Evolutionary conservation across 495 filamentous ascomycete genomes (phyloP).

Genomic region (Aspergillus coremiiformis): DNA sequence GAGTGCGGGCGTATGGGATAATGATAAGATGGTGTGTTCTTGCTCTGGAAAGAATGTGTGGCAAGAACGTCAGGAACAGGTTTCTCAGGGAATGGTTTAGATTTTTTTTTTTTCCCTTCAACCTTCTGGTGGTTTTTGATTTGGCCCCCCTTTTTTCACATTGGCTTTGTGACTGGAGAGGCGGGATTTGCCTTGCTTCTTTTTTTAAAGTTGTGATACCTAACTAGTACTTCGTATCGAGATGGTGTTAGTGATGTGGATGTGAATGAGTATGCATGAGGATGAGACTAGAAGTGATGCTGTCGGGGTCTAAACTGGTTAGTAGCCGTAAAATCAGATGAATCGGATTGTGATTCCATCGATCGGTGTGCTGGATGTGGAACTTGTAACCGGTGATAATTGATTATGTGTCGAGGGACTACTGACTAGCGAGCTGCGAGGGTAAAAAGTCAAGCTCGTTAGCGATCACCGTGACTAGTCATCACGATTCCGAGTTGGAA

Average conservation of each 20-base stretch:
- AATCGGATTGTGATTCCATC: neutral
- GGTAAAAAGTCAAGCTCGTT: no score
- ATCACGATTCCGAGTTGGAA: neutral
- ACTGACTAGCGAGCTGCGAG: no score
- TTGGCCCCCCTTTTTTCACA: neutral
- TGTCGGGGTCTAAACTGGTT: neutral
- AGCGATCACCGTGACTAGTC: no score
- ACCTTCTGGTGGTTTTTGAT: neutral
- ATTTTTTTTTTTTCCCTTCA: neutral
- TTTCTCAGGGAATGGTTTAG: slow-evolving; percentile 75
- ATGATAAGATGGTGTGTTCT: slow-evolving; percentile 92
- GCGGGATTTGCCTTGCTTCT: neutral
- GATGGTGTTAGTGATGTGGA: neutral
- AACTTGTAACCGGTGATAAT: neutral
- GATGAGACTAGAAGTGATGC: no score
- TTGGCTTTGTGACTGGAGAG: neutral
- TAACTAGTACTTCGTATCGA: neutral
- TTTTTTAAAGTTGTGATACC: neutral
- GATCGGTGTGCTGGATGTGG: neutral
- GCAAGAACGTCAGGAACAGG: slow-evolving; percentile 91
- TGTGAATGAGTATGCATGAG: neutral
- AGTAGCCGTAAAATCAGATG: neutral
- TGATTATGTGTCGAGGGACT: no score
- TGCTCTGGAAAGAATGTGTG: slow-evolving; percentile 97
- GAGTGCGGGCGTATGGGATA: slow-evolving; percentile 95